Conservation (phyloP, 1,139 yeast genomes). For the Debaryomyces sp. region DNA sequence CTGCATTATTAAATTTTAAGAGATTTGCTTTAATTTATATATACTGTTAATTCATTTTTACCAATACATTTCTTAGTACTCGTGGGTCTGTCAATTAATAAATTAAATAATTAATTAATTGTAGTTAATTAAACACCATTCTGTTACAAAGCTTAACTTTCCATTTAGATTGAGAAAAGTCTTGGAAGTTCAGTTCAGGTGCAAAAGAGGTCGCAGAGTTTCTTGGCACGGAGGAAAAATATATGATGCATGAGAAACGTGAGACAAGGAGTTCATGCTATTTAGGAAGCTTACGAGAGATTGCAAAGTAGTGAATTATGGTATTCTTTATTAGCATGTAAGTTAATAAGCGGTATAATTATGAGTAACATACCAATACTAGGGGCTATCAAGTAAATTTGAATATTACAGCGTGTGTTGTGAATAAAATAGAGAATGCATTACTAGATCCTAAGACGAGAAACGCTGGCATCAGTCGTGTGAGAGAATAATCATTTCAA, state of each 20-base stretch:
- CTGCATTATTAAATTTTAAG: neutral
- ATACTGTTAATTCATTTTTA: neutral
- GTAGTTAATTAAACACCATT: neutral
- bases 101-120: neutral
- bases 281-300: neutral
- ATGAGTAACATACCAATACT: neutral
- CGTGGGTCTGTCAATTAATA: neutral
- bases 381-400: neutral
- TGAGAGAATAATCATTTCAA: neutral
- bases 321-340: neutral
- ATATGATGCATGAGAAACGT: neutral
- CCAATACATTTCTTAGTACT: neutral
- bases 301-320: neutral
- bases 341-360: no score
- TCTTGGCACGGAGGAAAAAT: neutral
- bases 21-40: neutral
- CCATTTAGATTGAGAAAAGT: neutral
- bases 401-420: neutral
- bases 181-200: neutral
- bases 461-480: neutral
- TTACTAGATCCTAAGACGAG: neutral
- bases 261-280: neutral
- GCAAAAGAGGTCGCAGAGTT: neutral
- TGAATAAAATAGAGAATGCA: neutral
- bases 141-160: neutral